phyloP scores from a whole-genome alignment of 78 protist species.

The Isochrysis galbana region DNA sequence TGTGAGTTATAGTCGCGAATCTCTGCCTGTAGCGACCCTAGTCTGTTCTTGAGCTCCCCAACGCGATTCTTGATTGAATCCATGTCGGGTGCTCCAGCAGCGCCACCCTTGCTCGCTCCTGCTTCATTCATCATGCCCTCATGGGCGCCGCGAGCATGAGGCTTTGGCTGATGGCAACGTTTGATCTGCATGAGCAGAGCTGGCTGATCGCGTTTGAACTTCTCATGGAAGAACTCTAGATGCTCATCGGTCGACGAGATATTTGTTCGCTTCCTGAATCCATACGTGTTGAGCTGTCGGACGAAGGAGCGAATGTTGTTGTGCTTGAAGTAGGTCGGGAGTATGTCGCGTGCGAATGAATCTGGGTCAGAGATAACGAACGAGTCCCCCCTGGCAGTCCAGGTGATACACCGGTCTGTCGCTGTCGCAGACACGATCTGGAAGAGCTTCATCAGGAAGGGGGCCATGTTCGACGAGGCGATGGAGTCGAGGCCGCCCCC shows the following conservation, averaged over 20 bases:
- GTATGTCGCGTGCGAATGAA: not conserved
- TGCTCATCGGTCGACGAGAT: not conserved
- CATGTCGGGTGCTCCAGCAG: not conserved
- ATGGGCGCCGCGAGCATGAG: not conserved
- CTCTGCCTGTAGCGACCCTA: not conserved
- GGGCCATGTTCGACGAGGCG: not conserved
- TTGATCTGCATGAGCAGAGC: not conserved
- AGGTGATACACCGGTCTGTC: not conserved
- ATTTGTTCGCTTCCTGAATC: conserved; percentile 1
- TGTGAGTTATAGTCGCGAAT: not conserved
- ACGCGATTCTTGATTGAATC: not conserved
- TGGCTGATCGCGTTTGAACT: not conserved
- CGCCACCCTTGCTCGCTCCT: not conserved
- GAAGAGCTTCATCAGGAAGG: not conserved
- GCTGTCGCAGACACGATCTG: not conserved
- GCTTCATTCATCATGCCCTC: not conserved
- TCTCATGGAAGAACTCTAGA: not conserved
- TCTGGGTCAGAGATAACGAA: not conserved
- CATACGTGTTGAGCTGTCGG: conserved; percentile 9
- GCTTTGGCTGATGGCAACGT: not conserved
- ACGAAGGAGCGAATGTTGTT: conserved; percentile 14
- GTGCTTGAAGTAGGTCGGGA: conserved; percentile 25
- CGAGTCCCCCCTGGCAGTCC: not conserved
- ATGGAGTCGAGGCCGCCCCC: not conserved
- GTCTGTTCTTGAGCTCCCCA: not conserved